These are phyloP conservation scores for Erythrophleum fordii DNA, from an alignment of 306 rosid genomes.

Conservation along the genomic window DNA sequence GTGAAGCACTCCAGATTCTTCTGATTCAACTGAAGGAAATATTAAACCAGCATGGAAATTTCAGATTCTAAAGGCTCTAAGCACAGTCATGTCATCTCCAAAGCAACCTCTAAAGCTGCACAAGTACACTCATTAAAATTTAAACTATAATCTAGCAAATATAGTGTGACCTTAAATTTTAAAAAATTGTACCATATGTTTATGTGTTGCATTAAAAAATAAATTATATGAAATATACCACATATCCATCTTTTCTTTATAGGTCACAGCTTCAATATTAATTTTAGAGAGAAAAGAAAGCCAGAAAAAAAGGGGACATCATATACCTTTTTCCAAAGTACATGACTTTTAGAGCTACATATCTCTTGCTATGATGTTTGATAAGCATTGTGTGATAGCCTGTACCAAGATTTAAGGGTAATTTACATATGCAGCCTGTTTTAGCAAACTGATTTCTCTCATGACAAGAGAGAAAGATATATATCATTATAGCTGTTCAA, in stretches of 20 bases:
- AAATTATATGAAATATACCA: constrained; percentile 3
- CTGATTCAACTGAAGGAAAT: constrained; percentile 27
- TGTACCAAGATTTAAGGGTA: constrained; percentile 46
- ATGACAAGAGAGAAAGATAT: neutral
- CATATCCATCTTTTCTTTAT: constrained; percentile 18
- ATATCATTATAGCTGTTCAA: neutral
- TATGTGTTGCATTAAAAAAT: neutral
- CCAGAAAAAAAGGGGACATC: constrained; percentile 26
- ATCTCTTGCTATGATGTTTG: constrained; percentile 71
- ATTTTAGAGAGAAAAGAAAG: constrained; percentile 26
- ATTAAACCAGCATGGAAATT: constrained; percentile 1
- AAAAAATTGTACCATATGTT: neutral
- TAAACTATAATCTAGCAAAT: constrained; percentile 1
- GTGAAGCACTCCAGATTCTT: constrained; percentile 11
- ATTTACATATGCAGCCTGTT: constrained; percentile 26
- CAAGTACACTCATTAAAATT: neutral
- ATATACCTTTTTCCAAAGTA: constrained; percentile 86
- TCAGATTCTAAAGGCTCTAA: constrained; percentile 24
- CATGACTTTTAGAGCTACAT: constrained; percentile 84
- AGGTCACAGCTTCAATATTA: constrained; percentile 2
- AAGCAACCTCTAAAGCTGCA: constrained; percentile 30
- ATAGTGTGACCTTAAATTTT: constrained; percentile 25
- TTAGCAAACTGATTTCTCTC: constrained; percentile 10
- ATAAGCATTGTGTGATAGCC: constrained; percentile 53
- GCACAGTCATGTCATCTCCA: constrained; percentile 27